Evolutionary conservation across 805 yeast species (phyloP).

Genomic region (Starmerella floricola): DNA sequence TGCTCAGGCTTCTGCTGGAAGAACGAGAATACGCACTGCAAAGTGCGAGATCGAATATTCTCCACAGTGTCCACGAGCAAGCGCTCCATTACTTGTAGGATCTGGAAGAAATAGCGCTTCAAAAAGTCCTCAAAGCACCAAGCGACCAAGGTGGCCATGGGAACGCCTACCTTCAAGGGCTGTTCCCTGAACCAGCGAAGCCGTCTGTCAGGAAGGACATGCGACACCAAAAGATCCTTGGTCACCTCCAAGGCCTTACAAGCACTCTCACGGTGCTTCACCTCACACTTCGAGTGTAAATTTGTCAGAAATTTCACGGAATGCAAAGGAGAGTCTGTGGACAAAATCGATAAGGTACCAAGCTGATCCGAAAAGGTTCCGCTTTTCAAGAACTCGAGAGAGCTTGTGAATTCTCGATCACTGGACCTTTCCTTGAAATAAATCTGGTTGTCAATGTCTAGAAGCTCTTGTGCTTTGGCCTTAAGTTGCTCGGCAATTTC

Average conservation of each 20-base stretch:
- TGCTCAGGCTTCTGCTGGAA: constrained; percentile 87
- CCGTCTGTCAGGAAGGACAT: constrained; percentile 73
- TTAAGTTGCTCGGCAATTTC: constrained; percentile 47
- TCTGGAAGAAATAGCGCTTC: constrained; percentile 60
- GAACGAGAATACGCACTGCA: constrained; percentile 66
- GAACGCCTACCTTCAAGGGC: constrained; percentile 36
- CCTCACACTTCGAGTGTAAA: constrained; percentile 63
- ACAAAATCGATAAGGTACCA: constrained; percentile 79
- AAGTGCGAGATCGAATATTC: constrained; percentile 69
- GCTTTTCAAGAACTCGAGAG: constrained; percentile 58
- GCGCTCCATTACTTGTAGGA: constrained; percentile 64
- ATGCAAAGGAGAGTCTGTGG: constrained; percentile 92
- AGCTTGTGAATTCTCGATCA: constrained; percentile 74
- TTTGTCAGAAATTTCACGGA: constrained; percentile 74
- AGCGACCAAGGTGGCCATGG: constrained; percentile 50
- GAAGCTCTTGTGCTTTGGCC: constrained; percentile 51
- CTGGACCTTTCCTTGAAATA: constrained; percentile 63
- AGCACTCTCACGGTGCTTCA: constrained; percentile 88
- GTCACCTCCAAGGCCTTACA: constrained; percentile 80
- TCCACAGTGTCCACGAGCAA: constrained; percentile 84
- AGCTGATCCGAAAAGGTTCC: constrained; percentile 96
- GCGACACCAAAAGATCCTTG: constrained; percentile 76
- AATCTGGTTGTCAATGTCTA: constrained; percentile 57
- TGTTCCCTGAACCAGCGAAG: constrained; percentile 69
- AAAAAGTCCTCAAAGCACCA: constrained; percentile 84